These are phyloP conservation scores for Phlebopus sp. DNA, from an alignment of 1,284 basidiomycete genomes.

Conservation along the genomic window DNA sequence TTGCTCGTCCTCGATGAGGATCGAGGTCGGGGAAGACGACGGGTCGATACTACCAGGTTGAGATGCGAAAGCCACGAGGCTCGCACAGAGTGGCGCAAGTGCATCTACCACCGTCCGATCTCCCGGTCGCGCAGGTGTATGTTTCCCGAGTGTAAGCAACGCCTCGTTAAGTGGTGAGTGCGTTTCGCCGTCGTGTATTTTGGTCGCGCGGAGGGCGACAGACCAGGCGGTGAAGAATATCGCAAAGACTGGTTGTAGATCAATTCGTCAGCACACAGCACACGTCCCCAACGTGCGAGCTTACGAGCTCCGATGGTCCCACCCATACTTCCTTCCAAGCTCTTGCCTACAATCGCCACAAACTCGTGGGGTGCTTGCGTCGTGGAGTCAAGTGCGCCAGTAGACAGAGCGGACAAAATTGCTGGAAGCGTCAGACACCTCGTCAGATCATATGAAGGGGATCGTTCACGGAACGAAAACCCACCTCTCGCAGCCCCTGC, in stretches of 20 bases:
- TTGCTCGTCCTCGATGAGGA: neutral
- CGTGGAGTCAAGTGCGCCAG: conserved; percentile 3
- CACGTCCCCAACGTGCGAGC: neutral
- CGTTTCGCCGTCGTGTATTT: neutral
- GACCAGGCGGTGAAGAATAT: conserved; percentile 48
- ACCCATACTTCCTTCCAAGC: conserved; percentile 16
- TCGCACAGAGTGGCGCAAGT: conserved; percentile 44
- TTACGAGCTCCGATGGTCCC: conserved; percentile 19
- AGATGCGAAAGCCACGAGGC: neutral
- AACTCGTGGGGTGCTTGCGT: conserved; percentile 8
- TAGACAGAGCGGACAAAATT: conserved; percentile 9
- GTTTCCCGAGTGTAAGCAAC: conserved; percentile 34
- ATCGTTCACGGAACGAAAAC: neutral
- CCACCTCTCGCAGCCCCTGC: conserved; percentile 27
- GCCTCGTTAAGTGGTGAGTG: conserved; percentile 22
- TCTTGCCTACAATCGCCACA: conserved; percentile 10
- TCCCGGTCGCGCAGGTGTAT: conserved; percentile 52
- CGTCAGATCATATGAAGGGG: too few species aligned
- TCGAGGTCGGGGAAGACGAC: too few species aligned
- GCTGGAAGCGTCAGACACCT: neutral
- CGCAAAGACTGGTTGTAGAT: conserved; percentile 40
- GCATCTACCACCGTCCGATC: conserved; percentile 57
- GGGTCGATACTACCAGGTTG: too few species aligned
- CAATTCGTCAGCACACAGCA: neutral
- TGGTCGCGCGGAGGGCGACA: conserved; percentile 19